Conservation (phyloP, 1,284 basidiomycete species). For the Chiua sp. region DNA sequence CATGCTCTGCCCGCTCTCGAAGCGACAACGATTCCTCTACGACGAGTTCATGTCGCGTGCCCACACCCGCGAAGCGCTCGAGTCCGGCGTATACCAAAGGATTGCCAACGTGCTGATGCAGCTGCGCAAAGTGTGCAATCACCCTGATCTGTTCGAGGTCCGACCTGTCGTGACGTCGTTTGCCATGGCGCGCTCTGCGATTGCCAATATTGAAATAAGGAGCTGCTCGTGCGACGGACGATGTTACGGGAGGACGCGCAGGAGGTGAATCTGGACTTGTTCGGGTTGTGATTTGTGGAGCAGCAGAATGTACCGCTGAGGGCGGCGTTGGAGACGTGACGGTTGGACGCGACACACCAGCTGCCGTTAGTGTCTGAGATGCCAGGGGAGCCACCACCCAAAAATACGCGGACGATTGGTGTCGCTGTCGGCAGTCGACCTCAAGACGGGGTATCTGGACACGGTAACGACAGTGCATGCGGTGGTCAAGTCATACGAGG, state of each 20-base stretch:
- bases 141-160: conserved; percentile 96
- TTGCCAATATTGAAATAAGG: conserved; percentile 90
- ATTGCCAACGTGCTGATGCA: conserved; percentile 99
- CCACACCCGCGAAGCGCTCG: conserved; percentile 85
- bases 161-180: conserved; percentile 94
- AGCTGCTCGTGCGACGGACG: conserved; percentile 80
- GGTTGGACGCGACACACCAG: conserved; percentile 75
- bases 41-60: conserved; percentile 98
- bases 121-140: conserved; percentile 93
- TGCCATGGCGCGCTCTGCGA: conserved; percentile 81
- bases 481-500: conserved; percentile 68
- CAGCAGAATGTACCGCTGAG: conserved; percentile 56
- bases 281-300: conserved; percentile 71
- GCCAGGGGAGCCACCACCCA: conserved; percentile 64
- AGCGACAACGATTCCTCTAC: conserved; percentile 95
- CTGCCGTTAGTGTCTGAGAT: conserved; percentile 64
- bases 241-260: conserved; percentile 59
- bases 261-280: conserved; percentile 62
- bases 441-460: conserved; percentile 46
- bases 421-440: conserved; percentile 57
- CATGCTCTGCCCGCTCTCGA: conserved; percentile 90
- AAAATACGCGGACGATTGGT: conserved; percentile 80
- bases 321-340: conserved; percentile 56
- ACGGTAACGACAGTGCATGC: conserved; percentile 47
- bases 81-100: conserved; percentile 87